A percentile compares a stretch with the other conserved stretches of the same genome.
These are phyloP conservation scores for Ambrosia hybrid DNA, from an alignment of 140 eudicot genomes.

Conservation along the genomic window DNA sequence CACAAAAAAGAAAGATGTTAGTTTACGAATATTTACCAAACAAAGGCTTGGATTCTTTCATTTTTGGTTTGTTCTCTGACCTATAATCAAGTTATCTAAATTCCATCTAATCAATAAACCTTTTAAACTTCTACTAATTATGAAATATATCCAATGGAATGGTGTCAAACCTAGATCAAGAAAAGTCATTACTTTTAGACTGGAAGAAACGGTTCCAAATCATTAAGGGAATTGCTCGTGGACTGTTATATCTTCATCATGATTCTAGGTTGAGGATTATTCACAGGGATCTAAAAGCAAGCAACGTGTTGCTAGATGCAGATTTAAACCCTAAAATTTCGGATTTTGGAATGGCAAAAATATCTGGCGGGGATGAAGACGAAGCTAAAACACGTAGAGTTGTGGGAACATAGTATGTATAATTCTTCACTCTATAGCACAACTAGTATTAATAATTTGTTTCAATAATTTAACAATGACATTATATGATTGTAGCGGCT, in stretches of 20 bases:
- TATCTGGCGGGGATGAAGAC: slow-evolving; percentile 46
- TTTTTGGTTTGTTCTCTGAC: slow-evolving; percentile 13
- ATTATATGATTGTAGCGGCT: neutral
- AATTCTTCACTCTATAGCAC: neutral
- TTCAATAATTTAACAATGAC: neutral
- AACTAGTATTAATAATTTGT: neutral
- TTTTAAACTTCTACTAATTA: neutral
- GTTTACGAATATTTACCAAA: slow-evolving; percentile 16
- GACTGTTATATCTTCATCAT: slow-evolving; percentile 61
- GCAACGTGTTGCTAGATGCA: slow-evolving; percentile 53
- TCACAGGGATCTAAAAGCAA: slow-evolving; percentile 44
- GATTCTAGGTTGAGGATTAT: slow-evolving; percentile 47
- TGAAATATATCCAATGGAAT: neutral
- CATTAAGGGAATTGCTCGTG: slow-evolving; percentile 55
- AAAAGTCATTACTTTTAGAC: slow-evolving; percentile 18
- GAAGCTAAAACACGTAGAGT: slow-evolving; percentile 47
- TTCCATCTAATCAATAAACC: neutral
- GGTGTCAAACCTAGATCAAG: neutral
- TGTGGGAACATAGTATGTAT: slow-evolving; percentile 35
- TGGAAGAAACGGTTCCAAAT: slow-evolving; percentile 50
- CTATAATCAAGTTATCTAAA: neutral
- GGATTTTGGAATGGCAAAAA: slow-evolving; percentile 69
- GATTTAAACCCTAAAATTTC: slow-evolving; percentile 59
- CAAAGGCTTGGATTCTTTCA: slow-evolving; percentile 21
- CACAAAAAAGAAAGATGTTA: neutral